Evolutionary conservation across 768 basidiomycete genomes (phyloP).

Genomic region (Amanita brunnescens): DNA sequence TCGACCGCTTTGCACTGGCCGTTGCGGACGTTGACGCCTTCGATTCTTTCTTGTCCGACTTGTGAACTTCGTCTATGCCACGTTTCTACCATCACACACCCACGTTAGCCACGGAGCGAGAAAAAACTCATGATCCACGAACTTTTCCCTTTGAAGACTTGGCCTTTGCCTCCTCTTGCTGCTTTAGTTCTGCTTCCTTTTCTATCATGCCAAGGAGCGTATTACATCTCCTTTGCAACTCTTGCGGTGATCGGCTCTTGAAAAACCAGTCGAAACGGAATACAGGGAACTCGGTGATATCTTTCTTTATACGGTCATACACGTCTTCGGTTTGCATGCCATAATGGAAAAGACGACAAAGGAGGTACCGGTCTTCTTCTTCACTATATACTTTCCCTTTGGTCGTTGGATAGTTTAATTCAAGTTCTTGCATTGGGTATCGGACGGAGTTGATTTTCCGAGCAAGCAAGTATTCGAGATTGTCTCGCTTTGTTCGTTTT

Average conservation of each 20-base stretch:
- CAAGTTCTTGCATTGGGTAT: slow-evolving; percentile 95
- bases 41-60: slow-evolving; percentile 43
- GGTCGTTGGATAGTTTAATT: slow-evolving; percentile 90
- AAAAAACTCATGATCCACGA: not conserved
- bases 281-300: slow-evolving; percentile 93
- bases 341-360: slow-evolving; percentile 84
- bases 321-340: slow-evolving; percentile 85
- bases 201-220: slow-evolving; percentile 86
- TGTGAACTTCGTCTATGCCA: slow-evolving; percentile 57
- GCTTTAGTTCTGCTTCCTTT: slow-evolving; percentile 74
- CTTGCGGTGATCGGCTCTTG: slow-evolving; percentile 86
- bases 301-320: slow-evolving; percentile 92
- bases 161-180: slow-evolving; percentile 57
- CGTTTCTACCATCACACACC: slow-evolving; percentile 44
- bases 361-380: slow-evolving; percentile 93
- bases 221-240: slow-evolving; percentile 80
- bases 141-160: slow-evolving; percentile 65
- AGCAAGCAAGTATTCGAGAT: slow-evolving; percentile 67
- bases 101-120: slow-evolving; percentile 2
- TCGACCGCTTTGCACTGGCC: slow-evolving; percentile 43
- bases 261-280: slow-evolving; percentile 99
- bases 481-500: slow-evolving; percentile 80
- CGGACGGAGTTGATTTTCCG: slow-evolving; percentile 77
- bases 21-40: slow-evolving; percentile 53
- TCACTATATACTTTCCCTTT: slow-evolving; percentile 97